Percentiles rank a stretch among this genome's conserved stretches.
phyloP scores from a whole-genome alignment of 805 yeast species.

The Torulaspora gathmanii region DNA sequence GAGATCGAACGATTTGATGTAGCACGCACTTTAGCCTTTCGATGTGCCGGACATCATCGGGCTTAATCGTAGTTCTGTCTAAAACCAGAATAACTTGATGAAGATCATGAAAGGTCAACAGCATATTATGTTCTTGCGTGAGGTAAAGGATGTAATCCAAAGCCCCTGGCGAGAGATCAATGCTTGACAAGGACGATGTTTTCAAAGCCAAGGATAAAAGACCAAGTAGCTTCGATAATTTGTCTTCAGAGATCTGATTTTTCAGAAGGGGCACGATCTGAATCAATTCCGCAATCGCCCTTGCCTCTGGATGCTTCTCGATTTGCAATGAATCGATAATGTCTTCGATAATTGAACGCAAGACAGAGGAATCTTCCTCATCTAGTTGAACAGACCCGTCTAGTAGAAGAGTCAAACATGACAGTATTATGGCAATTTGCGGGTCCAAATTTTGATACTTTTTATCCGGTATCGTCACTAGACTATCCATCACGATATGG shows the following conservation, averaged over 20 bases:
- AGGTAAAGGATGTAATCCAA: neutral
- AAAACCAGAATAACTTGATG: neutral
- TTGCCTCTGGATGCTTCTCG: neutral
- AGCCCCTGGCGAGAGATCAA: neutral
- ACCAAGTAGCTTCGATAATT: neutral
- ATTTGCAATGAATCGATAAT: neutral
- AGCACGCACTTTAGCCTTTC: slow-evolving; percentile 1
- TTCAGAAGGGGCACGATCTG: slow-evolving; percentile 1
- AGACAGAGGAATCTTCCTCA: slow-evolving; percentile 2
- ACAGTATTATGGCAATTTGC: slow-evolving; percentile 48
- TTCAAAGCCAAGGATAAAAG: neutral
- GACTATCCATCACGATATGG: slow-evolving; percentile 48
- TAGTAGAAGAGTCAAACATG: slow-evolving; percentile 36
- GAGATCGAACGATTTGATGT: slow-evolving; percentile 4
- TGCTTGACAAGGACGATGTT: neutral
- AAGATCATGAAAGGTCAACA: neutral
- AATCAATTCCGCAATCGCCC: slow-evolving; percentile 2
- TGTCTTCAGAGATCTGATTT: neutral
- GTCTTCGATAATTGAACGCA: slow-evolving; percentile 1
- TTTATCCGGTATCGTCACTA: slow-evolving; percentile 27
- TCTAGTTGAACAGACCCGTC: slow-evolving; percentile 1
- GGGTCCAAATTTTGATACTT: slow-evolving; percentile 36
- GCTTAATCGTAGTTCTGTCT: neutral
- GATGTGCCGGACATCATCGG: slow-evolving; percentile 1
- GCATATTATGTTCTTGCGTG: neutral